Base-by-base conservation (phyloP, 768 basidiomycete genomes). In the Galerina marginata region DNA sequence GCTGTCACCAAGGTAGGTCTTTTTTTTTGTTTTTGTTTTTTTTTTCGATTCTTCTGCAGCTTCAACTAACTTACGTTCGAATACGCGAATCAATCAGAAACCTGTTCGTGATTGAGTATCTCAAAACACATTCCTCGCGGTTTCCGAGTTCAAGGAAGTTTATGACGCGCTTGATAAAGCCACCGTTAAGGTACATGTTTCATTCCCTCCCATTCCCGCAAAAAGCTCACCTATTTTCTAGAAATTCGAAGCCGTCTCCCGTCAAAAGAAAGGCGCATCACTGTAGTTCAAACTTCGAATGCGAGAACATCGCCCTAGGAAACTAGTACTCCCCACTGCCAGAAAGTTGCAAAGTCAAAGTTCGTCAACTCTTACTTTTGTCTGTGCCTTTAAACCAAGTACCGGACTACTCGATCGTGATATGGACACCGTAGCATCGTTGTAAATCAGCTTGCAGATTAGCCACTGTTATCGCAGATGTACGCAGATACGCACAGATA, bases 131-230 rank as follows among this genome's bases (percentile, higher is more conserved):
- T 14, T 16, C 42, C 54, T 40, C 25, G 53, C 58, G 9, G 58
- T 50, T 43, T n/a, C 58, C 10, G 50, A 59, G 23, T 52, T 59
- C 42, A 52, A 59, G 49, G 51, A 6, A 12, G 20, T 59, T 29
- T 59, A 59, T 36, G 58, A 59, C 10, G 29, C 39, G 42, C 58
- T 52, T 44, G 58, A 59, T 37, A 44, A 45, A 42, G 49, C 37
- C 4, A 59, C 51, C 12, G 4, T 59, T 16, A 59, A 59, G 48
- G 58, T 59, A 53, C 15, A 38, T 44, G 15, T 36, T 37, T 20
- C 9, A 9, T 58, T 39, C 37, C 16, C 15, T 16, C 16, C 11
- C 36, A 11, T 10, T 15, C 37, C 25, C 10, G 6, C n/a, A 10
- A 16, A 14, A 38, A 10, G 16, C n/a, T 3, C 33, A n/a, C 6